Evolutionary conservation across 805 yeast genomes (phyloP).

Genomic region (Metschnikowia chrysomelidarum): DNA sequence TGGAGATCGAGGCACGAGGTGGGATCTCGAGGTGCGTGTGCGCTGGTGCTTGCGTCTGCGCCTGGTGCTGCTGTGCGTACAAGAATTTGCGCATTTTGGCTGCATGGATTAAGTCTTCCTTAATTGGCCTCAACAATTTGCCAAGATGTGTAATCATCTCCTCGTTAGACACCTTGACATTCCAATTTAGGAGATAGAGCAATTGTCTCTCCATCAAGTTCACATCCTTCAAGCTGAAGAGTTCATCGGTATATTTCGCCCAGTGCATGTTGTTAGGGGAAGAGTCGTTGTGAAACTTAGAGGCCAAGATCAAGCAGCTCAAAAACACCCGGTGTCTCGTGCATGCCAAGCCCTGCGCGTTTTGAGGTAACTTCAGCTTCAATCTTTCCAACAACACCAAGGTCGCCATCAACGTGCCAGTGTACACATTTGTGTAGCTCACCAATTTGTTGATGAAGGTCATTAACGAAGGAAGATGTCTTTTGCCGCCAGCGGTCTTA

Average conservation of each 20-base stretch:
- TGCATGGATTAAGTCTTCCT: constrained; percentile 33
- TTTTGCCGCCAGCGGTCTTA: constrained; percentile 28
- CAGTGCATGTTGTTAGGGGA: constrained; percentile 78
- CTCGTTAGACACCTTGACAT: constrained; percentile 47
- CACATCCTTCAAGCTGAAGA: constrained; percentile 65
- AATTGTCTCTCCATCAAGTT: constrained; percentile 81
- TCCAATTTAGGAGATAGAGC: constrained; percentile 68
- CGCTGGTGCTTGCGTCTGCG: constrained; percentile 6
- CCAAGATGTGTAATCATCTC: constrained; percentile 44
- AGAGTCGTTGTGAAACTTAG: constrained; percentile 75
- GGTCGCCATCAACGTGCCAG: constrained; percentile 74
- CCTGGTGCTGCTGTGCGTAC: constrained; percentile 25
- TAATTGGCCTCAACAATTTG: constrained; percentile 53
- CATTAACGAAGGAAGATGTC: constrained; percentile 65
- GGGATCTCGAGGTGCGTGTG: constrained; percentile 1
- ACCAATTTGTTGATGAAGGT: constrained; percentile 71
- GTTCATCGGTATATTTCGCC: constrained; percentile 76
- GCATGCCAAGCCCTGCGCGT: constrained; percentile 75
- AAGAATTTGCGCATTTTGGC: constrained; percentile 34
- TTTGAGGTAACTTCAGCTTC: constrained; percentile 59
- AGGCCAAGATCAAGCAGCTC: constrained; percentile 69
- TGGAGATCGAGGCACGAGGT: constrained; percentile 12
- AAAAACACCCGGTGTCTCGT: constrained; percentile 76
- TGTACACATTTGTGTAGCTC: constrained; percentile 73
- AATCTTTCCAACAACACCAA: constrained; percentile 64